Percentiles rank a stretch among this genome's conserved stretches.
Conservation (phyloP, 805 yeast species). For the Yamadazyma takamatsuzukensis region DNA sequence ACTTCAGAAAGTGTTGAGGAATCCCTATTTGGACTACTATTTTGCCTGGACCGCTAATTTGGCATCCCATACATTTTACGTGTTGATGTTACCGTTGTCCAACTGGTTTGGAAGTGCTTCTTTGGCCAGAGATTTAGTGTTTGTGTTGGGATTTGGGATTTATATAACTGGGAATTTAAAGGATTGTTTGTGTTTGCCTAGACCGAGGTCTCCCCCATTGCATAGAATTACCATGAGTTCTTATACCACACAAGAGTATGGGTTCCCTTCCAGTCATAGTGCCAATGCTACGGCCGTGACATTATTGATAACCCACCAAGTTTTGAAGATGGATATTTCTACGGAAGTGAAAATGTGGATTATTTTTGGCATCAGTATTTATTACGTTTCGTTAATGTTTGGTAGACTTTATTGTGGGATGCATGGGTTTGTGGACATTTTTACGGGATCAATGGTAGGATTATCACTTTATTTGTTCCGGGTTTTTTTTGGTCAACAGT, state of each 20-base stretch:
- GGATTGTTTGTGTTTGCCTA: slow-evolving; percentile 84
- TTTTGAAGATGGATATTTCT: slow-evolving; percentile 6
- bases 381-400: slow-evolving; percentile 60
- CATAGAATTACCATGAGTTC: slow-evolving; percentile 85
- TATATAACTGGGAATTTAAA: slow-evolving; percentile 71
- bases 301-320: slow-evolving; percentile 31
- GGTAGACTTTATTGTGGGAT: slow-evolving; percentile 95
- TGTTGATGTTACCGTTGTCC: slow-evolving; percentile 80
- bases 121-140: slow-evolving; percentile 56
- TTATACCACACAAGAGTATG: slow-evolving; percentile 91
- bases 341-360: slow-evolving; percentile 11
- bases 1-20: slow-evolving; percentile 53
- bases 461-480: slow-evolving; percentile 47
- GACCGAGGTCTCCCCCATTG: slow-evolving; percentile 90
- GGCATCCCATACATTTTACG: slow-evolving; percentile 93
- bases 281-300: slow-evolving; percentile 90
- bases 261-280: slow-evolving; percentile 92
- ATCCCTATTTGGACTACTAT: slow-evolving; percentile 58
- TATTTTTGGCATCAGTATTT: slow-evolving; percentile 30
- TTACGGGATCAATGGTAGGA: slow-evolving; percentile 67
- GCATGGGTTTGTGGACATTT: slow-evolving; percentile 88
- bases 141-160: slow-evolving; percentile 66
- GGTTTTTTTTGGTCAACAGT: slow-evolving; percentile 29
- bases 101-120: slow-evolving; percentile 70
- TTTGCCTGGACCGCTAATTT: slow-evolving; percentile 86